phyloP scores from a whole-genome alignment of 163 green algal genomes.

The Chlorella variabilis region DNA sequence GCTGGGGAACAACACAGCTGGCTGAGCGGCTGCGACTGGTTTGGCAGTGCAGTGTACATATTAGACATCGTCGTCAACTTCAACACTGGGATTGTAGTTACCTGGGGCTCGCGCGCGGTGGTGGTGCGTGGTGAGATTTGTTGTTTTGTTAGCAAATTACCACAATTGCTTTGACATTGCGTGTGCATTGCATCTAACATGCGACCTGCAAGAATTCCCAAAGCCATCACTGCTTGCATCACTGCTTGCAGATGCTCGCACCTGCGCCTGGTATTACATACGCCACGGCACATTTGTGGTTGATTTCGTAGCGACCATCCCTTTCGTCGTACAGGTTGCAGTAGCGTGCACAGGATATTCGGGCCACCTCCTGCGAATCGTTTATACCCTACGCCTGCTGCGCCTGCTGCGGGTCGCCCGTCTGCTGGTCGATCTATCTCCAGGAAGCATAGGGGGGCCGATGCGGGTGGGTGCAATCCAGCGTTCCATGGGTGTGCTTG shows the following conservation, averaged over 20 bases:
- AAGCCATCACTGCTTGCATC: not conserved
- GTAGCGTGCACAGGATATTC: not conserved
- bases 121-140: slow-evolving; percentile 13
- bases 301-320: slow-evolving; percentile 31
- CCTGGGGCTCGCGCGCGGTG: slow-evolving; percentile 25
- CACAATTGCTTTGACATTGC: not conserved
- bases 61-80: slow-evolving; percentile 37
- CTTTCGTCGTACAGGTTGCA: slow-evolving; percentile 18
- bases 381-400: slow-evolving; percentile 16
- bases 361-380: not conserved
- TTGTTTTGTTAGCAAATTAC: too few species aligned
- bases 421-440: slow-evolving; percentile 3
- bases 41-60: slow-evolving; percentile 34
- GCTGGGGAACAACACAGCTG: not conserved
- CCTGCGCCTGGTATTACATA: slow-evolving; percentile 24
- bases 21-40: slow-evolving; percentile 2
- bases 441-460: not conserved
- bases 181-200: too few species aligned
- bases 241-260: slow-evolving; percentile 12
- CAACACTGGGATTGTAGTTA: slow-evolving; percentile 32
- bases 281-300: slow-evolving; percentile 33
- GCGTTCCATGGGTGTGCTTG: not conserved
- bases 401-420: slow-evolving; percentile 21
- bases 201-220: not conserved
- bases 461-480: not conserved